Evolutionary conservation across 2,329 filamentous ascomycete genomes (phyloP).

Genomic region (Colletotrichum viniferum): DNA sequence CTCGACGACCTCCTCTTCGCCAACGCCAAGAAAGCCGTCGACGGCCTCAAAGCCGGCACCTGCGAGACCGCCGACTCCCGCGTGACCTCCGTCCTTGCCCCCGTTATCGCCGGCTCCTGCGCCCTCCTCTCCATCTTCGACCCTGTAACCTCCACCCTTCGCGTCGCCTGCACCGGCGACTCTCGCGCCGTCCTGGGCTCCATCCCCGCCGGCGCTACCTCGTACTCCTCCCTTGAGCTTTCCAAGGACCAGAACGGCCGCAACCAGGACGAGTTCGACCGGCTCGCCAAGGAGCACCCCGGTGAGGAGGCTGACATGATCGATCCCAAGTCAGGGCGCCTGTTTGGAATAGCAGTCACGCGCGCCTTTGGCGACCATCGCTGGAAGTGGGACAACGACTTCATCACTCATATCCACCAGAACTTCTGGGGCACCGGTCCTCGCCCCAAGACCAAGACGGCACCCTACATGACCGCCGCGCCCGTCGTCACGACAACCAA

Average conservation of each 20-base stretch:
- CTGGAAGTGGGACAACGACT: slow-evolving; percentile 66
- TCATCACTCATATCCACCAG: slow-evolving; percentile 6
- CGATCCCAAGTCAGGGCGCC: slow-evolving; percentile 53
- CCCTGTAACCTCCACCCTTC: slow-evolving; percentile 52
- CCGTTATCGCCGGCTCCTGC: slow-evolving; percentile 59
- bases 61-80: slow-evolving; percentile 4
- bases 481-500: slow-evolving; percentile 65
- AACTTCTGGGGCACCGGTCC: slow-evolving; percentile 51
- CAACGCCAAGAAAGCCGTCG: slow-evolving; percentile 35
- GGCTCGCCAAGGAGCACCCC: slow-evolving; percentile 64
- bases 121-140: slow-evolving; percentile 69
- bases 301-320: slow-evolving; percentile 62
- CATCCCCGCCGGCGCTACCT: slow-evolving; percentile 37
- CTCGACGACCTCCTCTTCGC: slow-evolving; percentile 61
- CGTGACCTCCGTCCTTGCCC: slow-evolving; percentile 30
- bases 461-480: slow-evolving; percentile 71
- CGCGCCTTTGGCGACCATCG: slow-evolving; percentile 71
- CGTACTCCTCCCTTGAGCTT: slow-evolving; percentile 57
- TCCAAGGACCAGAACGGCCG: slow-evolving; percentile 71
- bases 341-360: slow-evolving; percentile 66
- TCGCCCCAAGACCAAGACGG: slow-evolving; percentile 52
- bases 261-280: slow-evolving; percentile 60
- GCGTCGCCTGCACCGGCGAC: slow-evolving; percentile 71
- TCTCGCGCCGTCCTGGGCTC: slow-evolving; percentile 68
- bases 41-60: slow-evolving; percentile 29